Evolutionary conservation across 331 rosid species (phyloP).

Genomic region (Erythrophleum ivorense): DNA sequence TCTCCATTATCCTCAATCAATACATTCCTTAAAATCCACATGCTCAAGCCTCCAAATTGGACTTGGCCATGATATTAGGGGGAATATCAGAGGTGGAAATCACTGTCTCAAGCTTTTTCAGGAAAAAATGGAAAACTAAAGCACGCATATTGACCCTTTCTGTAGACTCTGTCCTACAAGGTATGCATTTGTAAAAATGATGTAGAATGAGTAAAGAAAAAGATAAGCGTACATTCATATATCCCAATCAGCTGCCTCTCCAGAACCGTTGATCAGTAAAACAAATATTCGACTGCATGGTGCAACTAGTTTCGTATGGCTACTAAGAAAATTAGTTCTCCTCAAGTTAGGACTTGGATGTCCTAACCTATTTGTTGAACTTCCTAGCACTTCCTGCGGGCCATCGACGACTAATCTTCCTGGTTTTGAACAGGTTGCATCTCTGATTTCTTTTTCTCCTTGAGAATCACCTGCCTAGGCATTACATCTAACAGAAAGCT

Average conservation of each 20-base stretch:
- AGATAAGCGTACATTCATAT: not conserved
- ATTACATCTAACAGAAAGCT: conserved; percentile 90
- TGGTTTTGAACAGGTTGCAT: conserved; percentile 45
- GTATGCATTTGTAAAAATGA: not conserved
- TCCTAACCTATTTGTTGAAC: not conserved
- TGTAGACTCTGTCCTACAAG: not conserved
- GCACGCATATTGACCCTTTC: not conserved
- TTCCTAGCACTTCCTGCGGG: conserved; percentile 1
- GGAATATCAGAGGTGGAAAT: not conserved
- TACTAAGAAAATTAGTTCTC: not conserved
- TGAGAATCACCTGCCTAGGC: conserved; percentile 91
- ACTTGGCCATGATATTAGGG: not conserved
- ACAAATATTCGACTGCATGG: conserved; percentile 1
- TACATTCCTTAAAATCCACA: not conserved
- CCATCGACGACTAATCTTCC: conserved; percentile 40
- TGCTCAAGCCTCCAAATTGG: not conserved
- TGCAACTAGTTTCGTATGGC: not conserved
- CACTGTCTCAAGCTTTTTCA: not conserved
- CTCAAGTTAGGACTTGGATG: not conserved
- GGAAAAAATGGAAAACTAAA: not conserved
- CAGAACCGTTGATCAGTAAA: not conserved
- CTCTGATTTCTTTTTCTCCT: conserved; percentile 81
- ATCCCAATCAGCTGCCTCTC: not conserved
- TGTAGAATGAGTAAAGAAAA: not conserved
- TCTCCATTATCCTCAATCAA: not conserved